These are phyloP conservation scores for Luzula sylvatica DNA, from an alignment of 176 grass and related monocot genomes.

Conservation along the genomic window DNA sequence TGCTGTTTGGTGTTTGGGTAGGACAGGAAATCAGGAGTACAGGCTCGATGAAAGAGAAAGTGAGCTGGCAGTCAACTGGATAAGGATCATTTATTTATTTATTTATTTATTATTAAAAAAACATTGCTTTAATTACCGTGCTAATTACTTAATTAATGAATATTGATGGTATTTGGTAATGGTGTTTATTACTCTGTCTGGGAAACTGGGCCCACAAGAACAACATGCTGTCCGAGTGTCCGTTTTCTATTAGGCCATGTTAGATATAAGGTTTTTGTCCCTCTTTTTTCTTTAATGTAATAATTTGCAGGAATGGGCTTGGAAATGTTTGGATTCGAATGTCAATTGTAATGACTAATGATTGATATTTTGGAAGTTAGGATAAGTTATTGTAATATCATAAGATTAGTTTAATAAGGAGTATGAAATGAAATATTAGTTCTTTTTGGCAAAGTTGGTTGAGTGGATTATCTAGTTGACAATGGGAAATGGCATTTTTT, in stretches of 20 bases:
- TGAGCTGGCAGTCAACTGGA: constrained; percentile 24
- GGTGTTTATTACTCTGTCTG: too few species aligned
- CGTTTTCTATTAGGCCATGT: constrained; percentile 1
- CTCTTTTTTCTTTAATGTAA: too few species aligned
- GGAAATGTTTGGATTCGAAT: too few species aligned
- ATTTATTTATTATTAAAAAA: not conserved
- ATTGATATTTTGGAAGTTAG: not conserved
- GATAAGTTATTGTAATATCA: not conserved
- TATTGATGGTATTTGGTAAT: too few species aligned
- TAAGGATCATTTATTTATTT: constrained; percentile 17
- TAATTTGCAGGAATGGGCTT: too few species aligned
- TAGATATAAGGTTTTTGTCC: not conserved
- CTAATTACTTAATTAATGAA: not conserved
- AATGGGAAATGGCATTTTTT: too few species aligned
- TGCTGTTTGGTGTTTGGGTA: not conserved
- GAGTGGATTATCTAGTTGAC: too few species aligned
- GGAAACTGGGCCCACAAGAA: too few species aligned
- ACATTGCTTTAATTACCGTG: not conserved
- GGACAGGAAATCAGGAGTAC: not conserved
- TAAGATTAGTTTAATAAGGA: not conserved
- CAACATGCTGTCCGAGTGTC: not conserved
- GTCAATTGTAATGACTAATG: not conserved
- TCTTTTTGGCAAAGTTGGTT: too few species aligned
- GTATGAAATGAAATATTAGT: too few species aligned
- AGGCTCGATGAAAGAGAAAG: constrained; percentile 12